These are phyloP conservation scores for Leccinum pellstonianum DNA, from an alignment of 768 basidiomycete species.

Conservation along the genomic window DNA sequence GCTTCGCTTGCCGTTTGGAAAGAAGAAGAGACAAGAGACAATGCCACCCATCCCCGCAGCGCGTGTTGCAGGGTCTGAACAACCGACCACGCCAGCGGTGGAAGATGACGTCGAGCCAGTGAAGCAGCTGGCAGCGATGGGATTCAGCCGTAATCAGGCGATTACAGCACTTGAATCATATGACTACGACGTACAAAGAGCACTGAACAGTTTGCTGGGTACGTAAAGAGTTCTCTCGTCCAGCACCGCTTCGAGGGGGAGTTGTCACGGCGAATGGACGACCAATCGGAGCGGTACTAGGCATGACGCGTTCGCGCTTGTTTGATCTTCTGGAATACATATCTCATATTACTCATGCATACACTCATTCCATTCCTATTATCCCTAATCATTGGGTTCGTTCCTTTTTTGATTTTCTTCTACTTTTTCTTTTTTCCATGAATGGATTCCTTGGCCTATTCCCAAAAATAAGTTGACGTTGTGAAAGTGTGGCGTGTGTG, in stretches of 20 bases:
- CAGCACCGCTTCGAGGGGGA: neutral
- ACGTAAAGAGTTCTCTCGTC: conserved; percentile 4
- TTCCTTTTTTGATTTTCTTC: neutral
- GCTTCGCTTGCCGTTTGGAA: conserved; percentile 80
- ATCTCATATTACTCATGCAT: conserved; percentile 16
- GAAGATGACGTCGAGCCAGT: conserved; percentile 77
- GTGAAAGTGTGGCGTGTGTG: conserved; percentile 7
- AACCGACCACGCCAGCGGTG: conserved; percentile 49
- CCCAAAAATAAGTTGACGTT: neutral
- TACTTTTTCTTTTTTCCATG: conserved; percentile 2
- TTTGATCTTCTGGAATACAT: conserved; percentile 28
- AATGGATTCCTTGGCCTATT: conserved; percentile 20
- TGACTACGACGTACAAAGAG: conserved; percentile 78
- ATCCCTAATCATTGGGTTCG: conserved; percentile 9
- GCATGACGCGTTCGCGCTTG: conserved; percentile 3
- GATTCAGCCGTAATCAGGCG: conserved; percentile 81
- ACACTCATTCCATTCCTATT: conserved; percentile 23
- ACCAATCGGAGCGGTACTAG: neutral
- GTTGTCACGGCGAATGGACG: neutral
- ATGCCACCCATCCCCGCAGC: conserved; percentile 43
- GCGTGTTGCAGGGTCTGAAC: conserved; percentile 44
- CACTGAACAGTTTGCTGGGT: conserved; percentile 72
- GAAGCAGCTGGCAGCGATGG: conserved; percentile 83
- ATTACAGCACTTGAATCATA: conserved; percentile 81
- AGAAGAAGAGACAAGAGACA: conserved; percentile 65